Conservation (phyloP, 768 basidiomycete genomes). For the Leccinum obscurum region DNA sequence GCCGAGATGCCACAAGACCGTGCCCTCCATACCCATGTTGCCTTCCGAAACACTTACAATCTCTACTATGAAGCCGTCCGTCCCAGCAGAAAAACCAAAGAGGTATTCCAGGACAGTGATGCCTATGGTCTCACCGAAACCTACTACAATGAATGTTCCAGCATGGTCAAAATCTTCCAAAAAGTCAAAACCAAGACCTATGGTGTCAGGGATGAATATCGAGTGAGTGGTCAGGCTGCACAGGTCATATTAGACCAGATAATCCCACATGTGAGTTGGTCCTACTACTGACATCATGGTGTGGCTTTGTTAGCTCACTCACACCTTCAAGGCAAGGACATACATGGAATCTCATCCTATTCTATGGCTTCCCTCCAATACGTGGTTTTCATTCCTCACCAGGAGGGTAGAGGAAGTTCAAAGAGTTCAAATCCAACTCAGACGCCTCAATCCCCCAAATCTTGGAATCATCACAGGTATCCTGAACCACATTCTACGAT, state of each 20-base stretch:
- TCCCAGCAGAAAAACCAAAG: constrained; percentile 6
- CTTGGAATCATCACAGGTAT: no score
- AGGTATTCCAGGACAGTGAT: neutral
- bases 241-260: neutral
- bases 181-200: neutral
- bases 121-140: constrained; percentile 11
- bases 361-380: constrained; percentile 2
- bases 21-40: constrained; percentile 6
- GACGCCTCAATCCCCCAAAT: no score
- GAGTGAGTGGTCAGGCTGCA: constrained; percentile 9
- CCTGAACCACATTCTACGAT: no score
- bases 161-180: neutral
- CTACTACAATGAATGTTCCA: neutral
- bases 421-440: neutral
- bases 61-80: constrained; percentile 13
- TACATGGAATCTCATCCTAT: constrained; percentile 4
- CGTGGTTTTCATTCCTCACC: constrained; percentile 4
- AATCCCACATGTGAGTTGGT: neutral
- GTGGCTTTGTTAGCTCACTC: neutral
- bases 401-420: neutral
- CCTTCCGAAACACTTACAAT: constrained; percentile 20
- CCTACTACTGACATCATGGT: no score
- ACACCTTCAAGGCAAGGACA: neutral
- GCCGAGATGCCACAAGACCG: constrained; percentile 16
- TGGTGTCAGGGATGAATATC: constrained; percentile 6